phyloP scores from a whole-genome alignment of 2,329 filamentous ascomycete species.

The Incumbomyces delicatus region DNA sequence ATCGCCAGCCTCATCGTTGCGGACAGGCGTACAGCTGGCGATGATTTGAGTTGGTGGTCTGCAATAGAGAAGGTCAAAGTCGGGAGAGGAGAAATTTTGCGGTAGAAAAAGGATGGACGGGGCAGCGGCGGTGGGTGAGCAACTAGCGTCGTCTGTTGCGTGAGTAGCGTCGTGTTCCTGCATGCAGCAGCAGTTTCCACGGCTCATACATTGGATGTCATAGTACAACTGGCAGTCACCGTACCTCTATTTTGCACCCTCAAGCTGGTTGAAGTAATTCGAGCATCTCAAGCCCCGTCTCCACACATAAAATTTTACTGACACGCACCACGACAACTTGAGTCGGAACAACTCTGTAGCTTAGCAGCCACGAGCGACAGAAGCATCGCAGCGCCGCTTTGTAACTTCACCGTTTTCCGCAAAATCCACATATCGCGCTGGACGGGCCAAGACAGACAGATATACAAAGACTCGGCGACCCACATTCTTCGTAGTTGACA shows the following conservation, averaged over 20 bases:
- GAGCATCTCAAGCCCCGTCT: too few species aligned
- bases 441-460: slow-evolving; percentile 18
- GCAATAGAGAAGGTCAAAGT: slow-evolving; percentile 36
- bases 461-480: slow-evolving; percentile 4
- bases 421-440: not conserved
- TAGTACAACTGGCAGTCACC: too few species aligned
- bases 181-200: not conserved
- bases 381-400: not conserved
- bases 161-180: slow-evolving; percentile 5
- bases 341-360: too few species aligned
- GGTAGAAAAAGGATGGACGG: slow-evolving; percentile 1
- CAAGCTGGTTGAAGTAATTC: too few species aligned
- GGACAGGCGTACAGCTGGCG: slow-evolving; percentile 44
- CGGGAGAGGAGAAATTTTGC: slow-evolving; percentile 11
- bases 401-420: not conserved
- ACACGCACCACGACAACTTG: too few species aligned
- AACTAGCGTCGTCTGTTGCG: slow-evolving; percentile 2
- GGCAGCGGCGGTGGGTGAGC: not conserved
- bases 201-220: not conserved
- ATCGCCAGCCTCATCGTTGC: slow-evolving; percentile 52
- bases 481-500: too few species aligned
- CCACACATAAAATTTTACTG: too few species aligned
- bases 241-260: too few species aligned
- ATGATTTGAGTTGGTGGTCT: slow-evolving; percentile 71
- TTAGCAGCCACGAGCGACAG: too few species aligned